phyloP scores from a whole-genome alignment of 2,329 filamentous ascomycete genomes.

The Colletotrichum australisinense region DNA sequence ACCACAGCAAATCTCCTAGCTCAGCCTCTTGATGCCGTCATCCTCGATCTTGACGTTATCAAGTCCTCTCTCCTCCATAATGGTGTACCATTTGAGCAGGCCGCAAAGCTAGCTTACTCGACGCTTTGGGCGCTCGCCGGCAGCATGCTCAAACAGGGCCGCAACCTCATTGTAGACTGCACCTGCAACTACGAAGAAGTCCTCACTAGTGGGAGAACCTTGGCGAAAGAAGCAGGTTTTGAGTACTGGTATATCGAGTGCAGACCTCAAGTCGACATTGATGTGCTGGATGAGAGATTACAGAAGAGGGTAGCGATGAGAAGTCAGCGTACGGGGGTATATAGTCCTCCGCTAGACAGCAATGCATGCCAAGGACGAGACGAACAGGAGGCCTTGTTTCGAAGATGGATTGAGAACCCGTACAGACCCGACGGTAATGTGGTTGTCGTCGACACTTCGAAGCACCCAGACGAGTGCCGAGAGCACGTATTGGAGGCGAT shows the following conservation, averaged over 20 bases:
- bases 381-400: conserved; percentile 39
- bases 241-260: conserved; percentile 48
- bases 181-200: conserved; percentile 49
- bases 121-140: conserved; percentile 50
- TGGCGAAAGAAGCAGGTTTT: conserved; percentile 40
- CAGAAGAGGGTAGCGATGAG: conserved; percentile 39
- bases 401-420: conserved; percentile 44
- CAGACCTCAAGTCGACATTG: conserved; percentile 40
- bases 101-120: conserved; percentile 45
- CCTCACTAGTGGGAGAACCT: conserved; percentile 42
- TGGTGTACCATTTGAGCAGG: conserved; percentile 43
- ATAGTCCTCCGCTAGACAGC: conserved; percentile 39
- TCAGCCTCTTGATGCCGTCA: conserved; percentile 41
- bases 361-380: conserved; percentile 1
- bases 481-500: neutral
- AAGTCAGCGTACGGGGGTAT: conserved; percentile 45
- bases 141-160: conserved; percentile 47
- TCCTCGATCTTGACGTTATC: conserved; percentile 51
- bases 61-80: conserved; percentile 46
- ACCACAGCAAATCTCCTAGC: conserved; percentile 45
- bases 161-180: conserved; percentile 50
- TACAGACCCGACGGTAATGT: conserved; percentile 41
- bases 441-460: conserved; percentile 39
- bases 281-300: conserved; percentile 44
- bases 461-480: neutral